Evolutionary conservation across 192 early-diverging fungal species (phyloP), one percentile per base, ranked within the genome.

Genomic region (Geranomyces michiganensis): DNA sequence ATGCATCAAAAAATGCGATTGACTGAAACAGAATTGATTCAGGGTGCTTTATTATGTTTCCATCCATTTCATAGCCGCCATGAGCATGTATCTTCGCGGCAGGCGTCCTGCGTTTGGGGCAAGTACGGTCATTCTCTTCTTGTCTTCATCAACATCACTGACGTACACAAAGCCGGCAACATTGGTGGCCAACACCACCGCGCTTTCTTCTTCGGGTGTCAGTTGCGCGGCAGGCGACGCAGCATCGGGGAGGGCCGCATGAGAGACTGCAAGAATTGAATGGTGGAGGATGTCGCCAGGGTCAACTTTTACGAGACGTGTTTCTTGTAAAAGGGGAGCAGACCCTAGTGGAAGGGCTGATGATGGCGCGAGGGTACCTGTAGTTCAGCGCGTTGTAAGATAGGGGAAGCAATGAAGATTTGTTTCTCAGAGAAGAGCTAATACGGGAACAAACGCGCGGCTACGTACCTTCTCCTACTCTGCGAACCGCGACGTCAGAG

Each of bases 1-100:
- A 41, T 41, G 10, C 5, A 41, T 7, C 5, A 41, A 41, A 41
- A 41, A 41, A 41, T 41, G 3, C 3, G 36, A 41, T 3, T 10
- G 10, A 41, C 36, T 41, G 36, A 7, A 10, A 41, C 36, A 41
- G 36, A 41, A 41, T 41, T 7, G 36, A 53, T 24, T n/a, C 15
- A 9, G 51, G 4, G 24, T 24, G 51, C 58, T 29, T 29, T 60
- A n/a, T n/a, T n/a, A n/a, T n/a, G 68, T 78, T 58, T 98, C 96
- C 77, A 96, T 90, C 97, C 97, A 99, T 71, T 96, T 95, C 60
- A 95, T 85, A 32, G 87, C 69, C 12, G 89, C 95, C 79, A 95
- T 87, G 53, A 97, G 66, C 63, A 96, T 77, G 70, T 92, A 92
- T 74, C 87, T 88, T 46, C 90, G 91, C 17, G 93, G 94, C 76